Evolutionary conservation across 2,329 filamentous ascomycete species (phyloP).

Genomic region (Xylaria sp.): DNA sequence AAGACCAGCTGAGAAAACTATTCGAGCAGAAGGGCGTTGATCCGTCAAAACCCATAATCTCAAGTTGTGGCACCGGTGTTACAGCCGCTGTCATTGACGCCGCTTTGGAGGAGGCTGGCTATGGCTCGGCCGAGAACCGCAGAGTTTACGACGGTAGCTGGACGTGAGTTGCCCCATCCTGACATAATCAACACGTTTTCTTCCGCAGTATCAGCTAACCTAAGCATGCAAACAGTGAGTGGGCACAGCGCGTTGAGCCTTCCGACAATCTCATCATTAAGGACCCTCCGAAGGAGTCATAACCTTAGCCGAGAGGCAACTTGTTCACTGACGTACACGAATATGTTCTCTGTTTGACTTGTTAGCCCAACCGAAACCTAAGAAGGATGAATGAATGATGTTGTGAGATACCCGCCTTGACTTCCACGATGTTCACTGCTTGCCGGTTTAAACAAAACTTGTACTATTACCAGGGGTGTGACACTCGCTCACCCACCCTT

Average conservation of each 20-base stretch:
- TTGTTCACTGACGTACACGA: not conserved
- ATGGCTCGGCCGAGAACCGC: conserved; percentile 68
- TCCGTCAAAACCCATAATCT: conserved; percentile 79
- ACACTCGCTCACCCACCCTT: not conserved
- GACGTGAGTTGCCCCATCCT: conserved; percentile 72
- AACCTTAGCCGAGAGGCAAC: not conserved
- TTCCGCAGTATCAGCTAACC: conserved; percentile 35
- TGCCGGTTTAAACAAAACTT: conserved; percentile 3
- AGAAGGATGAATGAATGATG: conserved; percentile 21
- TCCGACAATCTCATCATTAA: conserved; percentile 68
- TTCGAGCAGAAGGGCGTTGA: conserved; percentile 84
- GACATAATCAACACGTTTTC: not conserved
- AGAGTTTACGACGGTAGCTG: conserved; percentile 95
- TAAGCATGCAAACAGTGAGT: conserved; percentile 55
- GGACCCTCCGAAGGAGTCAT: conserved; percentile 34
- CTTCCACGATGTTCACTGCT: conserved; percentile 14
- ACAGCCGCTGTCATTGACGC: conserved; percentile 91
- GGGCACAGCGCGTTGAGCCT: conserved; percentile 68
- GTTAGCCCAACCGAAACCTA: not conserved
- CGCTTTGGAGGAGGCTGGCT: conserved; percentile 79
- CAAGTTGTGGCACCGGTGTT: conserved; percentile 90
- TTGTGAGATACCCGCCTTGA: conserved; percentile 27
- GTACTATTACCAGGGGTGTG: conserved; percentile 15
- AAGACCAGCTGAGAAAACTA: conserved; percentile 72
- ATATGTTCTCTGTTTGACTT: conserved; percentile 16